These are phyloP conservation scores for Geotrichum australiense DNA, from an alignment of 1,139 yeast genomes.

Conservation along the genomic window DNA sequence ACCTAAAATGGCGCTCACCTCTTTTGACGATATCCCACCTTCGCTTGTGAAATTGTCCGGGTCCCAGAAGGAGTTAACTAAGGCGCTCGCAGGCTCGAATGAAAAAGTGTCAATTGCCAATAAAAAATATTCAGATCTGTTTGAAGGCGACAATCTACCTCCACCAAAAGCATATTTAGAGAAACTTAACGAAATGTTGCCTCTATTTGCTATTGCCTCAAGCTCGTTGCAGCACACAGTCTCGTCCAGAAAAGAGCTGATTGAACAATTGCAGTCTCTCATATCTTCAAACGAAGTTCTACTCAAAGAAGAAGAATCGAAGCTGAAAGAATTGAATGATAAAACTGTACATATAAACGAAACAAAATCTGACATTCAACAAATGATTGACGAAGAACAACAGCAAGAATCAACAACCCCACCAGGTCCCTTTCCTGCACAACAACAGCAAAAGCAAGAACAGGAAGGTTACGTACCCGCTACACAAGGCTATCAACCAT, in stretches of 20 bases:
- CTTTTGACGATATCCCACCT: constrained; percentile 37
- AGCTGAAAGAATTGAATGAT: constrained; percentile 39
- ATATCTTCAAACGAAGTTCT: constrained; percentile 40
- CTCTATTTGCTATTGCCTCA: constrained; percentile 16
- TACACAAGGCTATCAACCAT: constrained; percentile 19
- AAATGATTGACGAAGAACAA: constrained; percentile 37
- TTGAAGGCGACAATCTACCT: constrained; percentile 44
- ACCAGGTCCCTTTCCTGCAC: constrained; percentile 13
- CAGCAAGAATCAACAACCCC: constrained; percentile 18
- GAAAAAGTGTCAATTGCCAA: constrained; percentile 18
- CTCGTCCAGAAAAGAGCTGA: constrained; percentile 38
- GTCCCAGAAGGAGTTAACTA: constrained; percentile 36
- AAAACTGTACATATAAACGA: constrained; percentile 37
- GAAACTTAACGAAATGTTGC: constrained; percentile 32
- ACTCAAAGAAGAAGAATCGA: constrained; percentile 41
- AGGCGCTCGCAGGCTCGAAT: constrained; percentile 17
- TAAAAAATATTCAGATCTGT: constrained; percentile 22
- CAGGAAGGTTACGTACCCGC: no score
- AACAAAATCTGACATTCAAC: constrained; percentile 43
- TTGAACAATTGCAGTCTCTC: constrained; percentile 41
- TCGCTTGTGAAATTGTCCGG: constrained; percentile 42
- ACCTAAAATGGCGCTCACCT: constrained; percentile 12
- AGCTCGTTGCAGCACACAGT: constrained; percentile 36
- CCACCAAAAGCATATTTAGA: constrained; percentile 46
- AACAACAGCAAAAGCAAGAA: constrained; percentile 13